phyloP scores from a whole-genome alignment of 1,284 basidiomycete species.

The Boletellus deceptivus region DNA sequence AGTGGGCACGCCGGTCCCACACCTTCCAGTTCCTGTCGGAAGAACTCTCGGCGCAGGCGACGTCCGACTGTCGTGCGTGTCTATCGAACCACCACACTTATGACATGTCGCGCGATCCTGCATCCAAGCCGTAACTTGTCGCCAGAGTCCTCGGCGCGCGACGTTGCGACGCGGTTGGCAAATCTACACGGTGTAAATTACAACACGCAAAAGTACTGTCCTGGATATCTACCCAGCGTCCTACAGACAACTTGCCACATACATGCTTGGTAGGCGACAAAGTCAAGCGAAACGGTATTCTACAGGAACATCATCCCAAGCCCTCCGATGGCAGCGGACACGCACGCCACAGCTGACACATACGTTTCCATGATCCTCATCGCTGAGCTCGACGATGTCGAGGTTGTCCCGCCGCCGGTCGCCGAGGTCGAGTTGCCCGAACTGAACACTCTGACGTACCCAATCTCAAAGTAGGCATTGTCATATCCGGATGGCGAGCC shows the following conservation, averaged over 20 bases:
- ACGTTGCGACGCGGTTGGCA: too few species aligned
- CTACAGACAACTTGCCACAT: background rate
- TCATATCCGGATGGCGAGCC: constrained; percentile 63
- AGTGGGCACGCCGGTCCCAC: too few species aligned
- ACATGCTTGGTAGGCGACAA: background rate
- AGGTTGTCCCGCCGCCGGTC: constrained; percentile 15
- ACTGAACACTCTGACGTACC: constrained; percentile 57
- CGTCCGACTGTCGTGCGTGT: background rate
- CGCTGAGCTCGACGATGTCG: constrained; percentile 14
- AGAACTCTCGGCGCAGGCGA: too few species aligned
- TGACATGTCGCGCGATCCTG: constrained; percentile 2
- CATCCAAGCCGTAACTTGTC: background rate
- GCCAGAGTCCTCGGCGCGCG: too few species aligned
- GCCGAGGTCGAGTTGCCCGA: constrained; percentile 18
- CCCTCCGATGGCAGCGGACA: constrained; percentile 14
- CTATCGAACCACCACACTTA: constrained; percentile 3
- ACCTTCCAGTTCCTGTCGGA: too few species aligned
- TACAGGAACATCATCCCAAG: constrained; percentile 19
- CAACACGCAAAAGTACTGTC: background rate
- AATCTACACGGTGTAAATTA: too few species aligned
- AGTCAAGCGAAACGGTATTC: background rate
- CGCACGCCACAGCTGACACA: constrained; percentile 4
- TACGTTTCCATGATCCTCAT: background rate
- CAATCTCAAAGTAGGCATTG: constrained; percentile 76
- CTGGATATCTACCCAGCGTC: background rate